phyloP scores from a whole-genome alignment of 805 yeast genomes.

The Maudiozyma saulgeensis region DNA sequence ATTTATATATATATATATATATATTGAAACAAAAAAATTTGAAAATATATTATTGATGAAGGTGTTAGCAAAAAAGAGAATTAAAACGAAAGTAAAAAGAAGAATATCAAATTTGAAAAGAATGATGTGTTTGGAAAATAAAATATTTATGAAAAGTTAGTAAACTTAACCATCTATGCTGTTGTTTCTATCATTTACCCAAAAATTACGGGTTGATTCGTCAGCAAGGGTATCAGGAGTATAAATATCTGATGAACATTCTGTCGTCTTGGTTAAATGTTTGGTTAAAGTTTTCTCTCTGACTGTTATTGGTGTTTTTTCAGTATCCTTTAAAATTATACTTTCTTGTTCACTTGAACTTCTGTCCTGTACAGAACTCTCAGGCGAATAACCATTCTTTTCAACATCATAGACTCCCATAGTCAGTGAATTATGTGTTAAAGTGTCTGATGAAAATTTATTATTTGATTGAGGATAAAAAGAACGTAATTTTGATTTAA shows the following conservation, averaged over 20 bases:
- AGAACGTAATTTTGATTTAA: slow-evolving; percentile 8
- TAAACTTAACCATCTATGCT: not conserved
- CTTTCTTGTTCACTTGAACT: no score
- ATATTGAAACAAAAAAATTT: not conserved
- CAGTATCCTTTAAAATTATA: no score
- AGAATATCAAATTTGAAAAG: not conserved
- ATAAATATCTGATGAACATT: slow-evolving; percentile 8
- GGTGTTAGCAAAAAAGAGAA: not conserved
- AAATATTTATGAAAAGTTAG: not conserved
- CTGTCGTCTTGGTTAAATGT: not conserved
- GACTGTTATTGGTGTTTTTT: not conserved
- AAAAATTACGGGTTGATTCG: slow-evolving; percentile 29
- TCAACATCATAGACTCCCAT: slow-evolving; percentile 3
- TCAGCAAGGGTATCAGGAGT: slow-evolving; percentile 31
- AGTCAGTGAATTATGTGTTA: slow-evolving; percentile 2
- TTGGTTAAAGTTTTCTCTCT: not conserved
- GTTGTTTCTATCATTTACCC: slow-evolving; percentile 17
- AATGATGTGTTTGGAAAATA: not conserved
- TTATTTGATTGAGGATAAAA: slow-evolving; percentile 7
- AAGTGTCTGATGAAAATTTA: slow-evolving; percentile 2
- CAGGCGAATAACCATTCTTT: not conserved
- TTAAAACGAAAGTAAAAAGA: not conserved
- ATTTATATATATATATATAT: not conserved
- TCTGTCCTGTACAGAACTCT: not conserved
- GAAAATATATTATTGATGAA: not conserved